Conservation (phyloP, 768 basidiomycete species). For the Collybia sordida region DNA sequence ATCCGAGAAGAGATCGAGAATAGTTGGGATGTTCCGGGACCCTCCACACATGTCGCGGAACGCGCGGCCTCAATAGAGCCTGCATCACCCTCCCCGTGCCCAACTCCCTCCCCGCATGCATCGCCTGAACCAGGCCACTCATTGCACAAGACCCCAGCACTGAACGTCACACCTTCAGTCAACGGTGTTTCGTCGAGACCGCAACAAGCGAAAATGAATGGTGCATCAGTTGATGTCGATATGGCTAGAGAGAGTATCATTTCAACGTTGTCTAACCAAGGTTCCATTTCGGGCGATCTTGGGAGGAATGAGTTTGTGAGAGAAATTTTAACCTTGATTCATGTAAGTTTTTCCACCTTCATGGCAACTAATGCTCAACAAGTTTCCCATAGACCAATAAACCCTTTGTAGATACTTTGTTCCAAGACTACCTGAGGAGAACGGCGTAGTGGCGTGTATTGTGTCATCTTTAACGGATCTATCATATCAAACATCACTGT, state of each 20-base stretch:
- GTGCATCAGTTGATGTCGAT: constrained; percentile 8
- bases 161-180: not conserved
- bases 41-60: constrained; percentile 10
- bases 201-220: constrained; percentile 16
- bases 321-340: constrained; percentile 60
- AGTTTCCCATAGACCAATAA: constrained; percentile 52
- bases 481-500: not conserved
- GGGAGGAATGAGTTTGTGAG: constrained; percentile 59
- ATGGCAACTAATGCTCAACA: constrained; percentile 5
- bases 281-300: constrained; percentile 23
- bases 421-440: constrained; percentile 44
- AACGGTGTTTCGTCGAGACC: not conserved
- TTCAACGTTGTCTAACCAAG: constrained; percentile 19
- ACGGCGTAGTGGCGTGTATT: constrained; percentile 8
- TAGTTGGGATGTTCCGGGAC: constrained; percentile 57
- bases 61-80: constrained; percentile 12
- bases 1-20: constrained; percentile 54
- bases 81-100: constrained; percentile 12
- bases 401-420: constrained; percentile 62
- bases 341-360: constrained; percentile 38
- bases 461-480: constrained; percentile 1
- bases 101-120: constrained; percentile 4
- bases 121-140: not conserved
- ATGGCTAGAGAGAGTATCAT: constrained; percentile 29
- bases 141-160: not conserved